Conservation (phyloP, 2,329 filamentous ascomycete species). For the Trichoderma brevicompactum region DNA sequence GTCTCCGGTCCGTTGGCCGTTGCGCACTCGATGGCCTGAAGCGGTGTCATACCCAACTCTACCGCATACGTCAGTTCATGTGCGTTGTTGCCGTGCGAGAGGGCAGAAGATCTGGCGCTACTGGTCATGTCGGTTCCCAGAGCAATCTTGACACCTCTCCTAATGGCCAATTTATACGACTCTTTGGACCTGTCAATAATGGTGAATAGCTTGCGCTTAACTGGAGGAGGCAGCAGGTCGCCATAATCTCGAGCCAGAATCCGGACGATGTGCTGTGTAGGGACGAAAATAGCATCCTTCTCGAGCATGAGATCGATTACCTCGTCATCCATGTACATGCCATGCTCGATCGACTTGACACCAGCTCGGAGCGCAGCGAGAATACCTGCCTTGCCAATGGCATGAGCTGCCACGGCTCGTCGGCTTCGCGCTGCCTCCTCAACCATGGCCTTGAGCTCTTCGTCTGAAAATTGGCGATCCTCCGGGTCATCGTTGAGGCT, state of each 20-base stretch:
- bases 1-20: conserved; percentile 51
- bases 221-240: conserved; percentile 40
- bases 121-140: conserved; percentile 48
- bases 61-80: conserved; percentile 53
- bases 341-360: conserved; percentile 47
- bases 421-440: conserved; percentile 44
- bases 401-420: conserved; percentile 47
- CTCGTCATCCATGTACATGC: conserved; percentile 48
- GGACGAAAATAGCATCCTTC: conserved; percentile 44
- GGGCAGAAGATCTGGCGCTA: conserved; percentile 37
- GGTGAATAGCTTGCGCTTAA: conserved; percentile 30
- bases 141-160: conserved; percentile 45
- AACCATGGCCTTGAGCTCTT: conserved; percentile 46
- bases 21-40: conserved; percentile 56
- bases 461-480: conserved; percentile 46
- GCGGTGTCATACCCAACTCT: conserved; percentile 52
- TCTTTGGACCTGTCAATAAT: conserved; percentile 45
- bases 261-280: conserved; percentile 46
- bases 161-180: conserved; percentile 46
- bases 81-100: conserved; percentile 42
- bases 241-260: conserved; percentile 39
- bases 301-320: conserved; percentile 46
- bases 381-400: conserved; percentile 48
- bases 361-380: conserved; percentile 45
- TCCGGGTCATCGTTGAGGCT: conserved; percentile 47